Evolutionary conservation across 257 asterid genomes (phyloP), one percentile per base, ranked within the genome.

Genomic region (Agastache rugosa): DNA sequence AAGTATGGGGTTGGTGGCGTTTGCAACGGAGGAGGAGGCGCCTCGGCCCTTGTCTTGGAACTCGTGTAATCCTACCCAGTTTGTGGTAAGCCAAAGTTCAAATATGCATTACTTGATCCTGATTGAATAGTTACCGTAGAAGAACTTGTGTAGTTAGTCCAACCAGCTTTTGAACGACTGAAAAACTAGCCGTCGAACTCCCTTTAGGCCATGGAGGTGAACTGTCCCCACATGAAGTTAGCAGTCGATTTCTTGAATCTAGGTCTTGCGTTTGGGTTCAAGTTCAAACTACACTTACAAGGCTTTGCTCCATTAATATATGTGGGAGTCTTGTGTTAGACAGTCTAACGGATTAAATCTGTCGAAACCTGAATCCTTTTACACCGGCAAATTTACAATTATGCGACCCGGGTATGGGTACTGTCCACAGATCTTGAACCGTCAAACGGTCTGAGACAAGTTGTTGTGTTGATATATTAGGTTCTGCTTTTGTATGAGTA

Each of bases 21-120:
- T 76, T 94, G 98, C 90, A 94, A 94, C 25, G 98, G 98, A 37
- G 98, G 98, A 61, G 98, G 98, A 41, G 98, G 98, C 45, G 98
- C 98, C 73, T 94, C 98, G 6, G 94, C 98, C 72, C 92, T 94
- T 5, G 97, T 92, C 53, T 60, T 94, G 19, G 96, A 94, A 80
- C 95, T 92, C 27, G 66, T 87, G 75, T 92, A 87, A 85, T 79
- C 74, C 77, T 71, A 55, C 51, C 50, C 42, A 10, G 9, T 51
- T 62, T 67, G 73, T 39, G 77, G 88, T 78, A 74, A 81, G 81
- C 68, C 17, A 0, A 42, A 60, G 15, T 39, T 19, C 34, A 11
- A 66, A 53, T 22, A 31, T 51, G 47, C 69, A 51, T 35, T 3
- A 3, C 25, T 37, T 20, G 50, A 34, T 10, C 50, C 27, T 37